These are phyloP conservation scores for Coemansia sp. DNA, from an alignment of 192 early-diverging fungal genomes.

Conservation along the genomic window DNA sequence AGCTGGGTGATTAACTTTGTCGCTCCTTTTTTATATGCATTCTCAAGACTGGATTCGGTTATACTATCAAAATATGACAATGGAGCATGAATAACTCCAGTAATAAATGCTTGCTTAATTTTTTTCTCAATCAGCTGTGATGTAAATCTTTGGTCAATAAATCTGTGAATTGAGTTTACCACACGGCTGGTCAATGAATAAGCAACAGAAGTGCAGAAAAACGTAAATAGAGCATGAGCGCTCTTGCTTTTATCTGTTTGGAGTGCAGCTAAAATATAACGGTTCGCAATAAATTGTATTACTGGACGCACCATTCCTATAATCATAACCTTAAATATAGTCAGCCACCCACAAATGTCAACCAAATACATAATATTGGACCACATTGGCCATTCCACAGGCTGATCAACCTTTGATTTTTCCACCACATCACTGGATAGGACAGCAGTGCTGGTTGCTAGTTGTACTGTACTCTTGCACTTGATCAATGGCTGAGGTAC, in stretches of 20 bases:
- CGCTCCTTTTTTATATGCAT: not conserved
- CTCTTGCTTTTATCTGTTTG: not conserved
- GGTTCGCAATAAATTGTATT: not conserved
- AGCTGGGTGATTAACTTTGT: not conserved
- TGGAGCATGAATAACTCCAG: not conserved
- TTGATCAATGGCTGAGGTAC: not conserved
- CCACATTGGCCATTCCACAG: not conserved
- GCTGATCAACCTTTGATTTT: not conserved
- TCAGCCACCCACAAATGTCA: not conserved
- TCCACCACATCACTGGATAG: not conserved
- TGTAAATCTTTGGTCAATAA: not conserved
- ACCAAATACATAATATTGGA: not conserved
- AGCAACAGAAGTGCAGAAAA: not conserved
- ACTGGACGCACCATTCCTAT: not conserved
- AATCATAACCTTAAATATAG: not conserved
- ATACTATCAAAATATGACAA: not conserved
- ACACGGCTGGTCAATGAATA: not conserved
- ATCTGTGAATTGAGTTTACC: not conserved
- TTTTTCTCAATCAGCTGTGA: not conserved
- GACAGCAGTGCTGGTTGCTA: not conserved
- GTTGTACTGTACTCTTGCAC: not conserved
- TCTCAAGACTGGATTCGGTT: not conserved
- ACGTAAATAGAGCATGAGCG: not conserved
- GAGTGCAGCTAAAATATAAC: not conserved
- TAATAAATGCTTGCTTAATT: not conserved